Base-by-base conservation (phyloP, 139 green algal species). In the Raphidocelis subcapitata region DNA sequence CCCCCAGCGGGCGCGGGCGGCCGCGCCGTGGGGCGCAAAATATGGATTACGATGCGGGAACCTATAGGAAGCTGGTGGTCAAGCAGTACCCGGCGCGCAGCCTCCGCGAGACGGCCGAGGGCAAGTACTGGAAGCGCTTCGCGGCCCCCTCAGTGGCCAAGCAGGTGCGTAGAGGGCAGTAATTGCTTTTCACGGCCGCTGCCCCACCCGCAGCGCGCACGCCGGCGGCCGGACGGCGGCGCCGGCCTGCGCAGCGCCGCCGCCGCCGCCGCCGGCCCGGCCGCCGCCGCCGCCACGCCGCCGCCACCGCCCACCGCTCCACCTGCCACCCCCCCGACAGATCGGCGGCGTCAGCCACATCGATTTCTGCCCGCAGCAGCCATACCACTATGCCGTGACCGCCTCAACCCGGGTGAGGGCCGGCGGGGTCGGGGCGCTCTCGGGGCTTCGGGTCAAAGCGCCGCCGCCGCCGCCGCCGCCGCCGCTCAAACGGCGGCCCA, bases 331-430 rank as follows among this genome's bases (percentile, higher is more conserved):
- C 47, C 4, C 41, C 0, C 60, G 32, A 62, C 84, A 97, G 86
- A 81, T 91, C 66, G 94, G 94, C 0, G 74, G 87, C 2, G 89
- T 97, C 0, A 88, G 81, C 0, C 73, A 88, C 65, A 84, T 98
- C n/a, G 85, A 96, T 64, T 98, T 96, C 75, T 92, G 79, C 29
- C 56, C 57, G 2, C 24, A 68, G 24, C 72, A 81, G 10, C 94
- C 94, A 0, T 89, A 96, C 79, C 70, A 96, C 54, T 86, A 92
- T 75, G 91, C 93, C 54, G 78, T 94, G 57, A 98, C 92, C 2
- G 88, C 79, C 12, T 92, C 88, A 2, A 97, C 92, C 24, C 65
- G 91, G 77, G 92, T 97, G 52, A 71, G 76, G 10, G 60, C 62
- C 37, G 26, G 21, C 32, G 10, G 33, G 29, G 29, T 57, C 20